Conservation (phyloP, 1,284 basidiomycete genomes). For the Moesziomyces globuligerus region DNA sequence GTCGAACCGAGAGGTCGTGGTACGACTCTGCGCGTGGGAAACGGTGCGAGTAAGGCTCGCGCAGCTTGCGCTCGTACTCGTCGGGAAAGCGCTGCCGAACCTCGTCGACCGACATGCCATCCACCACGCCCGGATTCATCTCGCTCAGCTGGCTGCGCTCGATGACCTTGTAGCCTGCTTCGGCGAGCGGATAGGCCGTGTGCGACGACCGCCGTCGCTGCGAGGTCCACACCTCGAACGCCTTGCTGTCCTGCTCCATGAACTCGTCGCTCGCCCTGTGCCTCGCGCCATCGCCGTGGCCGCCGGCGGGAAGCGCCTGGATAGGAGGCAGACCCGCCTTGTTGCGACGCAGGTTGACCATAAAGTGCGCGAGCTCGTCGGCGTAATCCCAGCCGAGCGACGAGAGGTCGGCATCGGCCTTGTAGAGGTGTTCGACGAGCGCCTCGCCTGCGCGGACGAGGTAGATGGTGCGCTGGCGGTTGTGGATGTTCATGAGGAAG, state of each 20-base stretch:
- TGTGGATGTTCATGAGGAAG: slow-evolving; percentile 98
- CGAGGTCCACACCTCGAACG: slow-evolving; percentile 90
- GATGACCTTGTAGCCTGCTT: slow-evolving; percentile 75
- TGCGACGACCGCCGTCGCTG: slow-evolving; percentile 90
- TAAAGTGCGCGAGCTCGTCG: slow-evolving; percentile 71
- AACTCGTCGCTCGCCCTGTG: slow-evolving; percentile 23
- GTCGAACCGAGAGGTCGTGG: slow-evolving; percentile 74
- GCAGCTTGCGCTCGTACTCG: slow-evolving; percentile 90
- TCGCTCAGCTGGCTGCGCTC: slow-evolving; percentile 96
- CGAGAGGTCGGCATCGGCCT: slow-evolving; percentile 95
- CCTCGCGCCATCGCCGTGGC: slow-evolving; percentile 4
- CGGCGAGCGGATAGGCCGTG: slow-evolving; percentile 93
- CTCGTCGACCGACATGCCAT: slow-evolving; percentile 89
- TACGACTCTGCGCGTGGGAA: slow-evolving; percentile 74
- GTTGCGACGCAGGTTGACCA: slow-evolving; percentile 58
- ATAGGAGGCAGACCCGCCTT: slow-evolving; percentile 33
- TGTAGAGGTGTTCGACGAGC: slow-evolving; percentile 97
- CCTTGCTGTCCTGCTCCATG: slow-evolving; percentile 36
- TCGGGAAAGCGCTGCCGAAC: slow-evolving; percentile 89
- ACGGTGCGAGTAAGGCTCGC: slow-evolving; percentile 92
- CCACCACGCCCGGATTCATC: slow-evolving; percentile 85
- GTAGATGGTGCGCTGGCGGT: slow-evolving; percentile 81
- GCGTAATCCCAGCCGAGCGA: slow-evolving; percentile 95
- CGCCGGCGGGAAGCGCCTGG: neutral
- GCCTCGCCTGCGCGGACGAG: slow-evolving; percentile 66